A percentile compares a stretch with the other conserved stretches of the same genome.
Evolutionary conservation across 148 eudicot species (phyloP).

Genomic region (Silene conica): DNA sequence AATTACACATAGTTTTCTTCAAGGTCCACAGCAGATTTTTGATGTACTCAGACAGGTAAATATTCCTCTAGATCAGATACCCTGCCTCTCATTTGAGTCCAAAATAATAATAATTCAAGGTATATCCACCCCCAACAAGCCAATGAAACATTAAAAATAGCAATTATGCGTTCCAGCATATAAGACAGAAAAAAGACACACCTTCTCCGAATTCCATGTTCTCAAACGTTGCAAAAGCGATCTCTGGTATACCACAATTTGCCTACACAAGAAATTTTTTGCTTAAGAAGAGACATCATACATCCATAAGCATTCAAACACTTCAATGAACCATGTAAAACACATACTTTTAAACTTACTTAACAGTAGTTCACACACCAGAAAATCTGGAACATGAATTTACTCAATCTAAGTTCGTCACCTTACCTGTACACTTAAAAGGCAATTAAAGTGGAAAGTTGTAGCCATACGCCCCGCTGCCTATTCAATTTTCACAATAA

Average conservation of each 20-base stretch:
- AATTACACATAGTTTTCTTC: neutral
- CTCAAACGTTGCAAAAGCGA: no score
- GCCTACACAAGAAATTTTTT: slow-evolving; percentile 46
- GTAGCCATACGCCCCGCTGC: slow-evolving; percentile 95
- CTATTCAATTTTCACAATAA: neutral
- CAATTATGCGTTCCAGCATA: no score
- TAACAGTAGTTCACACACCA: slow-evolving; percentile 2
- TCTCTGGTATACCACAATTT: no score
- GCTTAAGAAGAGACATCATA: slow-evolving; percentile 10
- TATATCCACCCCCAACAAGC: slow-evolving; percentile 18
- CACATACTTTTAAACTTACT: no score
- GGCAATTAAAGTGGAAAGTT: slow-evolving; percentile 95
- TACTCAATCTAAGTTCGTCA: slow-evolving; percentile 25
- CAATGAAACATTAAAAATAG: no score
- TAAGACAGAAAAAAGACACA: no score
- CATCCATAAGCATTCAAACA: slow-evolving; percentile 8
- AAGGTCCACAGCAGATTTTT: neutral
- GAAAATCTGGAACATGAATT: neutral
- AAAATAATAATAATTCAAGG: neutral
- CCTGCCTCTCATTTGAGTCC: neutral
- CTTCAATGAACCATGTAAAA: neutral
- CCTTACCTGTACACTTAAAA: slow-evolving; percentile 95
- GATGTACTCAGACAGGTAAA: neutral
- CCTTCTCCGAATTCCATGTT: no score
- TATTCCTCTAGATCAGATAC: slow-evolving; percentile 6